Conservation (phyloP, 2,329 filamentous ascomycete species). For the Gremmenia infestans region DNA sequence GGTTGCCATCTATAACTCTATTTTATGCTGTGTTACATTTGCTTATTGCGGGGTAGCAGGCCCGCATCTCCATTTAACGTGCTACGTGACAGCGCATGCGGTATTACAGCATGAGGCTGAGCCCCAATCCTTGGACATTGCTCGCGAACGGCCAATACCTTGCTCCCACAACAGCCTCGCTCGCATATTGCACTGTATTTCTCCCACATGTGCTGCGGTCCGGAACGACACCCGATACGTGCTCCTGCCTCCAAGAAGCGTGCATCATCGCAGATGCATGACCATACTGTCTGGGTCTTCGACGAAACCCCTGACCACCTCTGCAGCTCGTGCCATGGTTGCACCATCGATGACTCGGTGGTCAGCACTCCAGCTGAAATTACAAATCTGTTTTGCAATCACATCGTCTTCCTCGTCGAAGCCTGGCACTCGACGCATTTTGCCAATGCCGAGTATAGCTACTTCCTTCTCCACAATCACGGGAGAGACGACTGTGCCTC, state of each 20-base stretch:
- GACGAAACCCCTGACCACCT: conserved; percentile 69
- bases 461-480: conserved; percentile 90
- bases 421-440: conserved; percentile 73
- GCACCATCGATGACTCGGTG: conserved; percentile 93
- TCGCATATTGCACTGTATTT: background rate
- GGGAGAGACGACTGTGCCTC: conserved; percentile 85
- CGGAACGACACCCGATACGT: conserved; percentile 1
- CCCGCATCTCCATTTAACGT: conserved; percentile 4
- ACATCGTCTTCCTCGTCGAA: conserved; percentile 57
- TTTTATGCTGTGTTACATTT: background rate
- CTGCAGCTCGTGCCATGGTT: conserved; percentile 86
- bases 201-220: background rate
- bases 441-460: conserved; percentile 84
- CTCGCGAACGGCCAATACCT: background rate
- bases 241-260: background rate
- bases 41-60: conserved; percentile 12
- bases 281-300: conserved; percentile 87
- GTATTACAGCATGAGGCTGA: conserved; percentile 10
- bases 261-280: conserved; percentile 65
- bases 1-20: conserved; percentile 4
- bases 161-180: background rate
- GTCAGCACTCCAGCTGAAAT: conserved; percentile 96
- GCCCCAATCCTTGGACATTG: conserved; percentile 1
- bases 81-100: conserved; percentile 11
- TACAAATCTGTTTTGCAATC: conserved; percentile 72